Evolutionary conservation across 1,139 yeast genomes (phyloP), one percentile per base, ranked within the genome.

Genomic region (Sugiyamaella grinbergsii): DNA sequence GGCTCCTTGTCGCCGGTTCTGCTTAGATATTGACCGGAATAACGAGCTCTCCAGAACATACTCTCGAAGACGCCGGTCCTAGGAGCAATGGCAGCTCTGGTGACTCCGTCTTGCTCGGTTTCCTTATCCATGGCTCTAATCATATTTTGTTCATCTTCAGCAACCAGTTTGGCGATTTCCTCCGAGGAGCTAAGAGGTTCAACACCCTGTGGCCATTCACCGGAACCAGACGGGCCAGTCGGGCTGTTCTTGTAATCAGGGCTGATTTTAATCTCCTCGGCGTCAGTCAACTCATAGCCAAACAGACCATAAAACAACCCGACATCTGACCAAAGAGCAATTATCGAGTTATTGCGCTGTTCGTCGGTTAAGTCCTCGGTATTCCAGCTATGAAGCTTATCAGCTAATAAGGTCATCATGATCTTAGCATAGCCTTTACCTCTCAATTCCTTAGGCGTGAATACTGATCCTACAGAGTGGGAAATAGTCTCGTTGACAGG

Each of bases 241-340:
- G 4, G 5, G 16, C 28, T 33, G 8, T 33, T 31, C 32, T 34
- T 36, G 13, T 38, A 34, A 5, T 38, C 52, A 13, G 70, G 55
- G 28, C 64, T 51, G 42, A 63, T 45, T 37, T 47, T 49, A 20
- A 64, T 42, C 51, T 62, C 66, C 6, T 54, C 45, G 15, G 69
- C 38, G 23, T 55, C 56, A n/a, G 55, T 53, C 42, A 53, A 75
- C 38, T 71, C 68, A 65, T 81, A 85, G 1, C 88, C 94, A 59
- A 77, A 74, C 51, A 73, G 71, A 31, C 72, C 65, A 64, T 85
- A 85, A 65, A 79, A 85, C 51, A 81, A 82, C 4, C 89, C 91
- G 34, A 86, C 77, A 61, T 85, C 94, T 31, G 90, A 83, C 72
- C 85, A 85, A 53, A 85, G 71, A 52, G 76, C 78, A 11, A 76